phyloP scores from a whole-genome alignment of 2,329 filamentous ascomycete species.

The Colletotrichum plurivorum region DNA sequence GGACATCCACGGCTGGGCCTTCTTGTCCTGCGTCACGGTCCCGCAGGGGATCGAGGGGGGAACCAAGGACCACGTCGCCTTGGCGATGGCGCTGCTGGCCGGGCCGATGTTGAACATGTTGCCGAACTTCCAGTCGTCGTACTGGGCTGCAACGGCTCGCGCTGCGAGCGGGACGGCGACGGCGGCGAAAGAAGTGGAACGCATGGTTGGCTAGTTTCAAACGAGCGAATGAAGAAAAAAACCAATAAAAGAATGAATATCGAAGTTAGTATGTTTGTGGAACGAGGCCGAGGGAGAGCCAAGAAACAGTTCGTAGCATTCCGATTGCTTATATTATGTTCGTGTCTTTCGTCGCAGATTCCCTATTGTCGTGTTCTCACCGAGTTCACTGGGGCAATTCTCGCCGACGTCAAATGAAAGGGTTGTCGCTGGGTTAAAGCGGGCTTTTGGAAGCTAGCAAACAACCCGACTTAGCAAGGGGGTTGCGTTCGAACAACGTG shows the following conservation, averaged over 20 bases:
- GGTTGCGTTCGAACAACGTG: neutral
- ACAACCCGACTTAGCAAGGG: neutral
- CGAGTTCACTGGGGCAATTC: slow-evolving; percentile 4
- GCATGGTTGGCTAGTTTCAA: slow-evolving; percentile 22
- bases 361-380: neutral
- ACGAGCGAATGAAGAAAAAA: slow-evolving; percentile 18
- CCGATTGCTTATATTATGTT: slow-evolving; percentile 7
- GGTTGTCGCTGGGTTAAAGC: slow-evolving; percentile 14
- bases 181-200: slow-evolving; percentile 5
- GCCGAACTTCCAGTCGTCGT: slow-evolving; percentile 28
- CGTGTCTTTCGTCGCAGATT: neutral
- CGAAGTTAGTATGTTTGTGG: neutral
- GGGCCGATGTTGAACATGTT: slow-evolving; percentile 26
- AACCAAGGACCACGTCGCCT: slow-evolving; percentile 11
- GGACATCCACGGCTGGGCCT: slow-evolving; percentile 19
- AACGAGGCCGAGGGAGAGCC: neutral
- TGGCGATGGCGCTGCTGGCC: slow-evolving; percentile 11
- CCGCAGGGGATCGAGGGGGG: slow-evolving; percentile 14
- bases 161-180: slow-evolving; percentile 7
- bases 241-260: neutral
- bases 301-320: slow-evolving; percentile 7
- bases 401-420: slow-evolving; percentile 15
- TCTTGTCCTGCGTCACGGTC: slow-evolving; percentile 1
- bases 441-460: slow-evolving; percentile 8
- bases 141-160: slow-evolving; percentile 23